Evolutionary conservation across 305 asterid genomes (phyloP).

Genomic region (Fraxinus greggii): DNA sequence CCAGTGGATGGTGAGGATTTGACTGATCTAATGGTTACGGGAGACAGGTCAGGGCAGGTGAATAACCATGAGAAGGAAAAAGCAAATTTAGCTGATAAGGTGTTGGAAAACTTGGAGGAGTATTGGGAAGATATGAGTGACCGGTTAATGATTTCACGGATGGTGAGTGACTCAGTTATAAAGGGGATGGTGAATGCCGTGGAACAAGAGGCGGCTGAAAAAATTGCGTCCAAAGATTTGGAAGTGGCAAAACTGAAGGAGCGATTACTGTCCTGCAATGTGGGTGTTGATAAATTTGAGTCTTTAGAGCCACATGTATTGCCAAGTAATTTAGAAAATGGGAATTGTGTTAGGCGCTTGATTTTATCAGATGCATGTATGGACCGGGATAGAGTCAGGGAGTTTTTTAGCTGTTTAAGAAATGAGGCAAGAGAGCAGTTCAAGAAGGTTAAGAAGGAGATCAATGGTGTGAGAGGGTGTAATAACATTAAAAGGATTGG

Average conservation of each 20-base stretch:
- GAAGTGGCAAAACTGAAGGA: conserved; percentile 52
- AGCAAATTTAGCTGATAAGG: conserved; percentile 56
- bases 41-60: conserved; percentile 25
- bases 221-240: conserved; percentile 53
- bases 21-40: neutral
- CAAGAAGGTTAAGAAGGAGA: conserved; percentile 48
- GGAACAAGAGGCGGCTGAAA: conserved; percentile 71
- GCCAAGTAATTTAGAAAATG: conserved; percentile 14
- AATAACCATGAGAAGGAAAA: conserved; percentile 31
- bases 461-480: conserved; percentile 40
- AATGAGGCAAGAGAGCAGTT: conserved; percentile 45
- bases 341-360: conserved; percentile 20
- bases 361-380: conserved; percentile 24
- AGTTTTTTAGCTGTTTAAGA: conserved; percentile 38
- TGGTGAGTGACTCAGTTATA: conserved; percentile 85
- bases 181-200: conserved; percentile 88
- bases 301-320: conserved; percentile 16
- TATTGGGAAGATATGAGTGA: conserved; percentile 64
- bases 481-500: conserved; percentile 38
- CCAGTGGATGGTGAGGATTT: conserved; percentile 8
- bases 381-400: conserved; percentile 46
- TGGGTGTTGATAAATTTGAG: conserved; percentile 23
- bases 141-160: conserved; percentile 59
- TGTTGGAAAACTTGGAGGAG: conserved; percentile 68
- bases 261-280: conserved; percentile 27